Evolutionary conservation across 2,329 filamentous ascomycete genomes (phyloP).

Genomic region (Hypoxylon sp.): DNA sequence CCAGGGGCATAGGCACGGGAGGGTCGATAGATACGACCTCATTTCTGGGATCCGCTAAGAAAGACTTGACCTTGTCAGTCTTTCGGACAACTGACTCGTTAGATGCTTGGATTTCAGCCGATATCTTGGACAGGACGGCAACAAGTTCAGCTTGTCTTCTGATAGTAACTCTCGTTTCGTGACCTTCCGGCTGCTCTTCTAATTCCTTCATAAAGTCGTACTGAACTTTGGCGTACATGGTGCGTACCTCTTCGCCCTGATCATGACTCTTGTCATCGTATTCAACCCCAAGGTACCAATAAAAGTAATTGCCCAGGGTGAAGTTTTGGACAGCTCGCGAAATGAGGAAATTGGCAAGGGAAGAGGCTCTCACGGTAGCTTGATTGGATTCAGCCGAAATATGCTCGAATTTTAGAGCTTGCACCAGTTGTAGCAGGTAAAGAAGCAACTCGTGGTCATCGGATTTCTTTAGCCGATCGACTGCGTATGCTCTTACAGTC

Average conservation of each 20-base stretch:
- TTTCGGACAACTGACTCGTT: conserved; percentile 81
- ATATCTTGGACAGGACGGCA: conserved; percentile 85
- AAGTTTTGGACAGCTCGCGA: conserved; percentile 87
- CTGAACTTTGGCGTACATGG: conserved; percentile 90
- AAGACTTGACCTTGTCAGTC: conserved; percentile 83
- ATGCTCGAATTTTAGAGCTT: conserved; percentile 93
- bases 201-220: conserved; percentile 96
- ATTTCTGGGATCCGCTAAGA: conserved; percentile 87
- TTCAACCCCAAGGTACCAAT: conserved; percentile 99
- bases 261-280: conserved; percentile 85
- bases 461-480: conserved; percentile 88
- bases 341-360: conserved; percentile 88
- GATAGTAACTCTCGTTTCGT: conserved; percentile 77
- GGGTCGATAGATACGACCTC: conserved; percentile 85
- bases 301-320: conserved; percentile 90
- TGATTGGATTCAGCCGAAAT: conserved; percentile 70
- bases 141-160: conserved; percentile 90
- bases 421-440: conserved; percentile 92
- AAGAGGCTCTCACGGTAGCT: conserved; percentile 73
- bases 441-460: conserved; percentile 91
- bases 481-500: conserved; percentile 89
- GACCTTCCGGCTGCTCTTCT: conserved; percentile 73
- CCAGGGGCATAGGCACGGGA: conserved; percentile 85
- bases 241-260: conserved; percentile 77
- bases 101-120: conserved; percentile 84